phyloP scores from a whole-genome alignment of 129 eudicot species.

The Escallonia herrerae region DNA sequence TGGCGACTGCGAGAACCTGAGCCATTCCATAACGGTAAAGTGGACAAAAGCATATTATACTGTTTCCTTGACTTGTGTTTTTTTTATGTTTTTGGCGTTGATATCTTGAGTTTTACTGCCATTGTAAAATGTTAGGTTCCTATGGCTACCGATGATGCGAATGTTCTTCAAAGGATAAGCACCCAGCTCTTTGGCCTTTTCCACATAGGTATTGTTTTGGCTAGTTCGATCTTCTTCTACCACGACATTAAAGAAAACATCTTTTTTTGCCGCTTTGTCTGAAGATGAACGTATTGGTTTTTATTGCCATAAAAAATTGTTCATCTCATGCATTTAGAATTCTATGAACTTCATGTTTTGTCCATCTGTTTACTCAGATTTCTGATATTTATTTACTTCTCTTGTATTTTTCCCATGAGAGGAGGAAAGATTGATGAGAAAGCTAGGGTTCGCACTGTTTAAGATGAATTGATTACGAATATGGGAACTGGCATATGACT shows the following conservation, averaged over 20 bases:
- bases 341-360: no score
- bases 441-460: no score
- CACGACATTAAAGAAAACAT: background rate
- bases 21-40: conserved; percentile 82
- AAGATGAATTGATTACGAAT: no score
- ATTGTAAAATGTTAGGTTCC: conserved; percentile 52
- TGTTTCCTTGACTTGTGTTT: background rate
- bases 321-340: no score
- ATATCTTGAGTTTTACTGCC: background rate
- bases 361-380: no score
- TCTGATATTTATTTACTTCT: no score
- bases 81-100: conserved; percentile 1
- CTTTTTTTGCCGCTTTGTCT: background rate
- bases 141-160: conserved; percentile 74
- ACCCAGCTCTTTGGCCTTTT: conserved; percentile 65
- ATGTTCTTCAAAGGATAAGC: conserved; percentile 65
- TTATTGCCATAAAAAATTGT: no score
- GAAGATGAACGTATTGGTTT: no score
- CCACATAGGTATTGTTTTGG: conserved; percentile 44
- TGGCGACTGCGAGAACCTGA: conserved; percentile 85
- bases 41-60: background rate
- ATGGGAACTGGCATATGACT: no score
- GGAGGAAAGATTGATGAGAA: no score
- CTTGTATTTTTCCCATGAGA: no score
- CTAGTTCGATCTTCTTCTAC: background rate